Base-by-base conservation (phyloP, 352 stramenopile species). In the Labyrinthula sp. region DNA sequence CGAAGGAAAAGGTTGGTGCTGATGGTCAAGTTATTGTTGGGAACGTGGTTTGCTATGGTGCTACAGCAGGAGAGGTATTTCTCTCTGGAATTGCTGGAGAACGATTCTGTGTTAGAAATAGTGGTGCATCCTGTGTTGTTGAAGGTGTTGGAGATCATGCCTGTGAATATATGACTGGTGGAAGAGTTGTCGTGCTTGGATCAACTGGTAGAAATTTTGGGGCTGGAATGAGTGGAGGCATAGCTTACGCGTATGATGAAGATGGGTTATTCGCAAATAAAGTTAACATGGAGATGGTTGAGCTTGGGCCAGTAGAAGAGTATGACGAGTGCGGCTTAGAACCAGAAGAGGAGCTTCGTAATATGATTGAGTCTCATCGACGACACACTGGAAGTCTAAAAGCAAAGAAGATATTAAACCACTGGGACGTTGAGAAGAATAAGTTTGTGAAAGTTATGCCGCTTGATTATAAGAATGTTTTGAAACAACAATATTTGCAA, bases 151-250 rank as follows among this genome's bases (percentile, higher is more conserved):
- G 85, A 54, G 82, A 94, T 59, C 85, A 95, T 61, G 82, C 81
- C 22, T 90, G 78, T 45, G 85, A 95, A 64, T 95, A 95, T 72
- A 95, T 95, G 85, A 95, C 85, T n/a, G 82, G 82, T 48, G 71
- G 81, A 47, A 61, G 75, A 38, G 72, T 93, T 23, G 77, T 93
- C 21, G 72, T 88, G 35, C 64, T 95, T 3, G 82, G 82, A 12
- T 60, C 69, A 17, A 94, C 80, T 25, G 82, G 85, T 24, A 74
- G 81, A 52, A 95, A 95, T 69, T 93, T 93, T 64, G 83, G 77
- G 33, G 82, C 82, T 22, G 82, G 82, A 54, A 94, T 94, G 82
- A 90, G 73, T 54, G 82, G 85, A 30, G 82, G 82, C 33, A 82
- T 93, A 48, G 82, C 81, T 8, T 95, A 93, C 66, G 73, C 94